phyloP scores from a whole-genome alignment of 2,329 filamentous ascomycete species.

The Alternaria conjuncta region DNA sequence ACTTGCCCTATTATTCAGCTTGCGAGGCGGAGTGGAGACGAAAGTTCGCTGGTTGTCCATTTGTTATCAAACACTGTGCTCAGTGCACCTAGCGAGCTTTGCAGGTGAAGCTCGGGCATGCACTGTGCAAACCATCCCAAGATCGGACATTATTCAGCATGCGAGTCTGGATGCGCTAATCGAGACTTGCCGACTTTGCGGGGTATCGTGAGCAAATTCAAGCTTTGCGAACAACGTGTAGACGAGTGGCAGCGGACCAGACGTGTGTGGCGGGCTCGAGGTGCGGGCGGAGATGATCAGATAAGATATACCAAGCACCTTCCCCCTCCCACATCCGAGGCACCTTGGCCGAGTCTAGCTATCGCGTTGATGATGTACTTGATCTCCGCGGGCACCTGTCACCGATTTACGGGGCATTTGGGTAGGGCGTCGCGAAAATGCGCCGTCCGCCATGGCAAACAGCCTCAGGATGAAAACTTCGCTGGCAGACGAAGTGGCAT shows the following conservation, averaged over 20 bases:
- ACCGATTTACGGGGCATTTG: background rate
- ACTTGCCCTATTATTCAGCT: background rate
- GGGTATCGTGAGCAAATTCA: constrained; percentile 3
- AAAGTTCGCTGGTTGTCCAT: background rate
- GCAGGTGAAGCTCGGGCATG: background rate
- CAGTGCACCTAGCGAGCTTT: background rate
- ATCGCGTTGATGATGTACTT: constrained; percentile 17
- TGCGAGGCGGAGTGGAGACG: background rate
- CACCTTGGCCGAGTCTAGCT: constrained; percentile 23
- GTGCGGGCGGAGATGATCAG: constrained; percentile 34
- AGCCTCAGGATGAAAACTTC: background rate
- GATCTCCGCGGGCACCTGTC: constrained; percentile 14
- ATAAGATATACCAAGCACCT: constrained; percentile 31
- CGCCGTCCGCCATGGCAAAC: background rate
- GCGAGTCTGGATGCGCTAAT: constrained; percentile 4
- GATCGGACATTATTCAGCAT: constrained; percentile 8
- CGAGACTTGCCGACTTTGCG: background rate
- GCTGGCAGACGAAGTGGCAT: background rate
- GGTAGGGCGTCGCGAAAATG: background rate
- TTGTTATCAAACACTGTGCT: background rate
- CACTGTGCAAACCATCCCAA: background rate
- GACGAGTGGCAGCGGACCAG: constrained; percentile 2
- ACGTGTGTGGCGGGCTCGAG: background rate
- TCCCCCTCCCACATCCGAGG: constrained; percentile 19
- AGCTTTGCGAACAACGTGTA: background rate